Percentiles rank a stretch among this genome's conserved stretches.
phyloP scores from a whole-genome alignment of 2,329 filamentous ascomycete genomes.

The Tolypocladium paradoxum region DNA sequence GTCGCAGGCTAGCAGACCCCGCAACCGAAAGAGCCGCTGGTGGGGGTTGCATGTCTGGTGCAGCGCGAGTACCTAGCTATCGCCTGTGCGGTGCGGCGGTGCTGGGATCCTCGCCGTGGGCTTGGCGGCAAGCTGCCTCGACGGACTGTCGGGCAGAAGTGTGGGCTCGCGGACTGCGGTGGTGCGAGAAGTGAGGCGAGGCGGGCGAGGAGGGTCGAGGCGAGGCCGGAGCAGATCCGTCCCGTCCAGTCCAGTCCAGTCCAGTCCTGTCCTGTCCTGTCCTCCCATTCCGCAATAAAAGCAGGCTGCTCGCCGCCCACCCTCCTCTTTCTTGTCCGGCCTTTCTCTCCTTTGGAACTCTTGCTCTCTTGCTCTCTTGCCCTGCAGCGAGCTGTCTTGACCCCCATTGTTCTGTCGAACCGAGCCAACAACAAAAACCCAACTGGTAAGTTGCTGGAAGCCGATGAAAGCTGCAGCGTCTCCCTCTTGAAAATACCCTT shows the following conservation, averaged over 20 bases:
- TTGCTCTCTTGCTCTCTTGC: conserved; percentile 13
- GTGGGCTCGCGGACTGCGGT: background rate
- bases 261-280: conserved; percentile 1
- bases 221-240: background rate
- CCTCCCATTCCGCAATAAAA: conserved; percentile 7
- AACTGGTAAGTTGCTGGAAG: conserved; percentile 14
- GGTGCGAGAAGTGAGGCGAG: background rate
- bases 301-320: conserved; percentile 7
- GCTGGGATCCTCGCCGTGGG: background rate
- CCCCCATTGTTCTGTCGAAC: conserved; percentile 11
- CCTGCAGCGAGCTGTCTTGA: conserved; percentile 17
- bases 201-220: background rate
- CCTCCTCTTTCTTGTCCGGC: conserved; percentile 7
- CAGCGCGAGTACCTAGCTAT: background rate
- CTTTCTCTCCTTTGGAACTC: conserved; percentile 12
- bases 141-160: background rate
- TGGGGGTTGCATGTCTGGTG: background rate
- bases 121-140: background rate
- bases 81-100: background rate
- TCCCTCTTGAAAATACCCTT: background rate
- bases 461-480: background rate
- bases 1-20: conserved; percentile 5
- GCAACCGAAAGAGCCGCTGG: conserved; percentile 6
- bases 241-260: conserved; percentile 2
- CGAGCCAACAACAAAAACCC: conserved; percentile 7